Percentiles rank a stretch among this genome's conserved stretches.
Evolutionary conservation across 371 early-diverging fungal genomes (phyloP).

Genomic region (Batkoa obscura): DNA sequence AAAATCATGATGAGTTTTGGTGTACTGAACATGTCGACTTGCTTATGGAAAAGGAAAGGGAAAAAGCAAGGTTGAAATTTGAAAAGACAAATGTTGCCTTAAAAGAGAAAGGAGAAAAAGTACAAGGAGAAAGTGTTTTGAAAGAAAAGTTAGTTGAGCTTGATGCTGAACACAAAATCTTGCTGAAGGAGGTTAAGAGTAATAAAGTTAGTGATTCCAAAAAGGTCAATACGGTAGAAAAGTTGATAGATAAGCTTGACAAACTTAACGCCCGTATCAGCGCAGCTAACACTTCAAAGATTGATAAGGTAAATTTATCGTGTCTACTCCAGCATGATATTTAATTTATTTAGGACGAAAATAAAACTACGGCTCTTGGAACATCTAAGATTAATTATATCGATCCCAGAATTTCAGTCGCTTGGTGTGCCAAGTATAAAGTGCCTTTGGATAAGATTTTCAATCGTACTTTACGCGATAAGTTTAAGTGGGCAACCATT

Average conservation of each 20-base stretch:
- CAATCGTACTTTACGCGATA: slow-evolving; percentile 67
- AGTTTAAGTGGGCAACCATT: slow-evolving; percentile 90
- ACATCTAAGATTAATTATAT: slow-evolving; percentile 97
- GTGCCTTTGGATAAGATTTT: slow-evolving; percentile 90
- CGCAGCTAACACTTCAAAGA: slow-evolving; percentile 35
- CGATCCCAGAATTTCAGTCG: slow-evolving; percentile 87
- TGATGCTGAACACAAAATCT: slow-evolving; percentile 19
- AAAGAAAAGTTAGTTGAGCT: slow-evolving; percentile 30
- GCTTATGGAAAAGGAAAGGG: slow-evolving; percentile 34
- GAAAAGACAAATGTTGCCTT: slow-evolving; percentile 53
- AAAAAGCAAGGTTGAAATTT: slow-evolving; percentile 30
- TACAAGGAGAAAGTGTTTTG: slow-evolving; percentile 25
- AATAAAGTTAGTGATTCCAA: slow-evolving; percentile 18
- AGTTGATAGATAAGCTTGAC: slow-evolving; percentile 33
- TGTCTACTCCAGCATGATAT: neutral
- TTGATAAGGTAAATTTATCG: slow-evolving; percentile 40
- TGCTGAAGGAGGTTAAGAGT: slow-evolving; percentile 26
- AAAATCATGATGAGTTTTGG: slow-evolving; percentile 69
- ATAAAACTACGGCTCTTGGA: slow-evolving; percentile 90
- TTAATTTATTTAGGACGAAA: slow-evolving; percentile 54
- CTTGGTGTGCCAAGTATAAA: slow-evolving; percentile 75
- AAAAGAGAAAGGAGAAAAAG: slow-evolving; percentile 29
- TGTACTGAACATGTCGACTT: slow-evolving; percentile 32
- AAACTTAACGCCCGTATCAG: slow-evolving; percentile 46
- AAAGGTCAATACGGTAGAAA: slow-evolving; percentile 26